Evolutionary conservation across 371 early-diverging fungal species (phyloP).

Genomic region (Lichtheimia corymbifera): DNA sequence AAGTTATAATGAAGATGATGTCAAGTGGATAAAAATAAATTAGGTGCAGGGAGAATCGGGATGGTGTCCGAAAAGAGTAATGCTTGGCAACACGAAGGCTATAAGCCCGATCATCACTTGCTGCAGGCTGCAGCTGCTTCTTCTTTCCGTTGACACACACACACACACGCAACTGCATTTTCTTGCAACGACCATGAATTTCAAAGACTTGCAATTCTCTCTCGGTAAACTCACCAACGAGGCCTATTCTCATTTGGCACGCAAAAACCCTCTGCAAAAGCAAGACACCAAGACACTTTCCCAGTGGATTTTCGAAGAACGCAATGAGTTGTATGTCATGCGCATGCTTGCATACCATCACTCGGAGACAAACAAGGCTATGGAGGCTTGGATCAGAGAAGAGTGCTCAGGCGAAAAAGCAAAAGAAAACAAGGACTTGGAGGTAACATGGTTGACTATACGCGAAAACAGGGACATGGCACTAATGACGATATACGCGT

Average conservation of each 20-base stretch:
- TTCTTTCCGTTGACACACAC: background rate
- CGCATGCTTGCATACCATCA: constrained; percentile 37
- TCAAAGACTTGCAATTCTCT: constrained; percentile 47
- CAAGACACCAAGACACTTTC: constrained; percentile 43
- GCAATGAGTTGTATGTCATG: constrained; percentile 37
- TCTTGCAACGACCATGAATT: constrained; percentile 27
- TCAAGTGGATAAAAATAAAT: background rate
- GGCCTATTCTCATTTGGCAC: constrained; percentile 42
- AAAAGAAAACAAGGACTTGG: constrained; percentile 34
- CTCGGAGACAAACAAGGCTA: constrained; percentile 31
- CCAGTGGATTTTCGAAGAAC: constrained; percentile 47
- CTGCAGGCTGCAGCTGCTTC: background rate
- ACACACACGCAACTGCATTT: background rate
- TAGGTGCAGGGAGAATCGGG: too few relatives aligned
- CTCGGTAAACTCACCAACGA: constrained; percentile 42
- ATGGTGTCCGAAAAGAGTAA: background rate
- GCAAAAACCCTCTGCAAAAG: constrained; percentile 45
- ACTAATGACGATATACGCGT: background rate
- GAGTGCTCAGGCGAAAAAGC: constrained; percentile 23
- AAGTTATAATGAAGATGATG: too few relatives aligned
- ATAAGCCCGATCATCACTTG: background rate
- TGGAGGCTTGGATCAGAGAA: constrained; percentile 39
- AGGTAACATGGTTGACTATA: constrained; percentile 20
- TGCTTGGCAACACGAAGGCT: background rate
- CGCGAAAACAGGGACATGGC: background rate